phyloP scores from a whole-genome alignment of 139 green algal species.

The Gonium pectorale region DNA sequence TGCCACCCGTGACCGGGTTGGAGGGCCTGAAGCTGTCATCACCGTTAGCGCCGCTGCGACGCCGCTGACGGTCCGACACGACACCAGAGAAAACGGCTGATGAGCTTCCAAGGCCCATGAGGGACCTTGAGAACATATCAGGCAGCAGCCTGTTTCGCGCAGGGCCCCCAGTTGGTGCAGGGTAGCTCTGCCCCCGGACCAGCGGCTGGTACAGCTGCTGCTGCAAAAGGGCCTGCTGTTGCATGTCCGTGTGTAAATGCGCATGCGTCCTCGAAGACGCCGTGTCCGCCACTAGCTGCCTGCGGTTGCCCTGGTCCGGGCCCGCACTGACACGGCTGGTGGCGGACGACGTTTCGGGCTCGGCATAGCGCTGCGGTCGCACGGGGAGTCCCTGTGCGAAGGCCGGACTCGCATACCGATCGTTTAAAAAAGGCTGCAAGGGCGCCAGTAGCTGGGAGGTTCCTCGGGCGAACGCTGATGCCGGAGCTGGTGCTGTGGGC shows the following conservation, averaged over 20 bases:
- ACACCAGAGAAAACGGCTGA: too few relatives aligned
- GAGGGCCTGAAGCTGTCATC: too few relatives aligned
- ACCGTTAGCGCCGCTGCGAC: too few relatives aligned
- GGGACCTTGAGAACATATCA: slow-evolving; percentile 1
- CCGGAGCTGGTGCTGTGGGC: too few relatives aligned
- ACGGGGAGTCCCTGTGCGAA: background rate
- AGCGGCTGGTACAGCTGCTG: slow-evolving; percentile 37
- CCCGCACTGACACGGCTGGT: too few relatives aligned
- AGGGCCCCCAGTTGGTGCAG: background rate
- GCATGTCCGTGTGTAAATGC: background rate
- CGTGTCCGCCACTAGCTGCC: slow-evolving; percentile 30
- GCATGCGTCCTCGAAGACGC: slow-evolving; percentile 15
- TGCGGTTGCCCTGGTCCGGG: too few relatives aligned
- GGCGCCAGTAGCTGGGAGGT: slow-evolving; percentile 16
- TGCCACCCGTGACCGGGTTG: too few relatives aligned
- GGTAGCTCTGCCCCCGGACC: slow-evolving; percentile 4
- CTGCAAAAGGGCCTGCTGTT: slow-evolving; percentile 7
- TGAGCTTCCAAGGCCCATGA: slow-evolving; percentile 23
- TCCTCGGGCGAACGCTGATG: background rate
- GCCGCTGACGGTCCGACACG: too few relatives aligned
- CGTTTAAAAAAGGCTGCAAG: slow-evolving; percentile 23
- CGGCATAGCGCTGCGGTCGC: background rate
- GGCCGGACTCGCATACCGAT: background rate
- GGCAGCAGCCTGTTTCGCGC: background rate
- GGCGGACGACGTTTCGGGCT: background rate